Conservation (phyloP, 1,284 basidiomycete genomes). For the Wolfiporia cocos region DNA sequence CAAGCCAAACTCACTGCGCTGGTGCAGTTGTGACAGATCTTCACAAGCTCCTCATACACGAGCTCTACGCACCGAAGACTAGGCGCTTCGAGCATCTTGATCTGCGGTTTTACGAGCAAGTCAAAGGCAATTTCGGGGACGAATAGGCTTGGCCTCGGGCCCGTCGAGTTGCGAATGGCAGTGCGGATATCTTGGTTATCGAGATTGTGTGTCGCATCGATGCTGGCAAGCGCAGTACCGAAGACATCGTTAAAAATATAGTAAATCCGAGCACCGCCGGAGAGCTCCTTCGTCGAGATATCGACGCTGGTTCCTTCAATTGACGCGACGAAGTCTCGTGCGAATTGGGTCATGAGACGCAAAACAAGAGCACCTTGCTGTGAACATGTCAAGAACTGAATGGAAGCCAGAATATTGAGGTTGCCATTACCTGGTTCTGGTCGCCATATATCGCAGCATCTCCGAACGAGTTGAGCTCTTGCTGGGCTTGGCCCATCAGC, state of each 20-base stretch:
- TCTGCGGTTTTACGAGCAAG: constrained; percentile 96
- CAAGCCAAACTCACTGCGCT: constrained; percentile 52
- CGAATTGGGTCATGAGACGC: constrained; percentile 98
- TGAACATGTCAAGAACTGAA: constrained; percentile 2
- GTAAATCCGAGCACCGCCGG: constrained; percentile 96
- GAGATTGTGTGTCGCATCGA: constrained; percentile 89
- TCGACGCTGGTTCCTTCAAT: constrained; percentile 98
- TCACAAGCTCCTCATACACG: constrained; percentile 98
- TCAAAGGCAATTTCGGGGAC: constrained; percentile 98
- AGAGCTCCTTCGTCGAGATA: constrained; percentile 97
- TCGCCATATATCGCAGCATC: constrained; percentile 93
- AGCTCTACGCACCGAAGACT: constrained; percentile 95
- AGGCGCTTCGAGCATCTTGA: constrained; percentile 93
- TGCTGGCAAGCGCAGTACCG: constrained; percentile 84
- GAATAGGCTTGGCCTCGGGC: constrained; percentile 93
- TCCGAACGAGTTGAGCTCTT: constrained; percentile 95
- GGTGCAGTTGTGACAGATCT: constrained; percentile 99
- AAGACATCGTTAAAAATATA: constrained; percentile 99
- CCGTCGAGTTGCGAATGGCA: constrained; percentile 97
- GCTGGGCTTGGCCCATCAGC: constrained; percentile 98
- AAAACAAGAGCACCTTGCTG: constrained; percentile 84
- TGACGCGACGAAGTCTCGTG: constrained; percentile 94
- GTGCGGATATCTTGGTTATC: constrained; percentile 96
- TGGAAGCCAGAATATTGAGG: neutral
- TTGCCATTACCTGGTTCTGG: constrained; percentile 66